These are phyloP conservation scores for Malania oleifera DNA, from an alignment of 164 flowering plant species.

Conservation along the genomic window DNA sequence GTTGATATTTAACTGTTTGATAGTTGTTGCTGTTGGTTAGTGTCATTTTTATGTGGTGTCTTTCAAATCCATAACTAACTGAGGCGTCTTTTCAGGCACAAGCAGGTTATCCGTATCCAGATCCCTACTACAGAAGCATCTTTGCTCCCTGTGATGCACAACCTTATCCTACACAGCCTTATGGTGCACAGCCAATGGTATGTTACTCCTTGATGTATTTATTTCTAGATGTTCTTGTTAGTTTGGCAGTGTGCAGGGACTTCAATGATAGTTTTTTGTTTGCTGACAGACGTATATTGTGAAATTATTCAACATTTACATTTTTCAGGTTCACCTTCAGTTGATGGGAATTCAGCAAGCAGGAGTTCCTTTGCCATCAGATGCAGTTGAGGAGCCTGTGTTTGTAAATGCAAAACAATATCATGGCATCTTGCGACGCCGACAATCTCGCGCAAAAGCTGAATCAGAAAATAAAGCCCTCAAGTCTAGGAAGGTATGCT, in stretches of 20 bases:
- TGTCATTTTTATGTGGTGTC: neutral
- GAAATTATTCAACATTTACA: neutral
- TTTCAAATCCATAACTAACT: neutral
- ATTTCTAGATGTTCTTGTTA: too few relatives aligned
- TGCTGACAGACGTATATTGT: neutral
- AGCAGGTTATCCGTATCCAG: constrained; percentile 75
- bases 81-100: constrained; percentile 46
- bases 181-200: constrained; percentile 72
- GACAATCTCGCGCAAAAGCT: constrained; percentile 82
- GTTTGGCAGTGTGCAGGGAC: too few relatives aligned
- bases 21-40: neutral
- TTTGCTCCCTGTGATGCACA: constrained; percentile 85
- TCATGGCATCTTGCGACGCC: constrained; percentile 73
- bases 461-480: constrained; percentile 59
- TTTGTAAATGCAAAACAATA: constrained; percentile 85
- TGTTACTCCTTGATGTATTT: neutral
- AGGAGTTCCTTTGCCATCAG: constrained; percentile 71
- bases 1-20: neutral
- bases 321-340: constrained; percentile 64
- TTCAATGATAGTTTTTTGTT: neutral
- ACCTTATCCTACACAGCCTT: constrained; percentile 49
- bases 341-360: constrained; percentile 67
- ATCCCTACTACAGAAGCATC: constrained; percentile 85
- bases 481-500: constrained; percentile 59
- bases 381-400: constrained; percentile 81